These are phyloP conservation scores for Astrothelium subdiscretum DNA, from an alignment of 495 filamentous ascomycete species.

Conservation along the genomic window DNA sequence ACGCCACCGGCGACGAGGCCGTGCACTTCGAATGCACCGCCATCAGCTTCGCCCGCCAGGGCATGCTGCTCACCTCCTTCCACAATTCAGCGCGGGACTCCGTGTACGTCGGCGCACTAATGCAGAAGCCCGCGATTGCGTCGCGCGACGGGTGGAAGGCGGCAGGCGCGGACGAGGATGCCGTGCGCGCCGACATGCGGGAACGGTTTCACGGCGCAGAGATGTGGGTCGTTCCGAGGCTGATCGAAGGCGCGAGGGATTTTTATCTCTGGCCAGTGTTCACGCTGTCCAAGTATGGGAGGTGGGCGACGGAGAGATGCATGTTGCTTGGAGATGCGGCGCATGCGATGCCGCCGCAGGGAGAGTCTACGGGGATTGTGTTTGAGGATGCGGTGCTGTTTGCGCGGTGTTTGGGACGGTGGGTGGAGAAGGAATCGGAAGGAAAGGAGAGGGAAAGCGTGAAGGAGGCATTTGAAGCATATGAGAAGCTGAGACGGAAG, in stretches of 20 bases:
- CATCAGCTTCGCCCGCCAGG: conserved; percentile 42
- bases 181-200: conserved; percentile 33
- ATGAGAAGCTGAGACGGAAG: conserved; percentile 38
- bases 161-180: conserved; percentile 29
- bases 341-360: conserved; percentile 56
- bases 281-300: conserved; percentile 38
- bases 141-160: conserved; percentile 39
- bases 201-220: conserved; percentile 34
- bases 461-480: conserved; percentile 37
- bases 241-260: conserved; percentile 38
- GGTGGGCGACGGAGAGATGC: conserved; percentile 39
- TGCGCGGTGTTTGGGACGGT: conserved; percentile 29
- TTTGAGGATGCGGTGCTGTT: conserved; percentile 51
- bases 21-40: conserved; percentile 38
- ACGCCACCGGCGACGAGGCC: background rate
- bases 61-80: conserved; percentile 42
- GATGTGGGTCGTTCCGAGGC: conserved; percentile 37
- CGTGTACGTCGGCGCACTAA: conserved; percentile 45
- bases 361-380: conserved; percentile 49
- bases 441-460: conserved; percentile 22
- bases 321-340: conserved; percentile 47
- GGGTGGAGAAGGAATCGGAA: conserved; percentile 25
- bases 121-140: conserved; percentile 38
- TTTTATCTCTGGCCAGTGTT: conserved; percentile 52
- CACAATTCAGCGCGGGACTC: conserved; percentile 33